Evolutionary conservation across 108 stramenopile genomes (phyloP), one percentile per base, ranked within the genome.

Genomic region (Skeletonema grethae): DNA sequence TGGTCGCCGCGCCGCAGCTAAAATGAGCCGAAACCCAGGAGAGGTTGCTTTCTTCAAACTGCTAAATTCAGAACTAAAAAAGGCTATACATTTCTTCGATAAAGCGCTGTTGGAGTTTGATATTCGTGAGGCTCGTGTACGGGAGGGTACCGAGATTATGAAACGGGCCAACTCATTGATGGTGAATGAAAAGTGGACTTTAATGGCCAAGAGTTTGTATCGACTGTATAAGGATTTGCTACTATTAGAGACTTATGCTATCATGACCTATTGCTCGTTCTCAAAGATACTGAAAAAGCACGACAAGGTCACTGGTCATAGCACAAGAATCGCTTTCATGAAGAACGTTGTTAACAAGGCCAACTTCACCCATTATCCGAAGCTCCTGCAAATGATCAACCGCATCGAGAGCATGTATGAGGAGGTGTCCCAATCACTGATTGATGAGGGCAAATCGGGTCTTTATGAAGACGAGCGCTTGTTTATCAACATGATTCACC

Each of bases 281-380:
- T 92, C 80, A 63, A 99, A 99, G 84, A 97, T 98, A 57, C 82
- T 99, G 57, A 99, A 99, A 86, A 99, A 99, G 83, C 98, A 99
- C 81, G 98, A 99, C 87, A 99, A 98, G 74, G 79, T 88, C 36
- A 97, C 97, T 1, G 94, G 95, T 57, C 97, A 87, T 56, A 64
- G 80, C 16, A 97, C 94, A 12, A 62, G 88, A 31, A 80, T 73
- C 43, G 88, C 93, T 30, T 96, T 96, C 70, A 94, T 96, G 91
- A 83, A 79, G 11, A 88, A 89, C 70, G 80, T 93, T 45, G 94
- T 95, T 36, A 91, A 87, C 75, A 93, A 92, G 67, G 91, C 90
- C 0, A 92, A 90, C 78, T 95, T 95, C 63, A 89, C 91, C 8
- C 76, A 87, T 57, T 90, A 92, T 70, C 91, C 94, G 5, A 70